phyloP scores from a whole-genome alignment of 2,329 filamentous ascomycete species.

The Orbilia quercus region DNA sequence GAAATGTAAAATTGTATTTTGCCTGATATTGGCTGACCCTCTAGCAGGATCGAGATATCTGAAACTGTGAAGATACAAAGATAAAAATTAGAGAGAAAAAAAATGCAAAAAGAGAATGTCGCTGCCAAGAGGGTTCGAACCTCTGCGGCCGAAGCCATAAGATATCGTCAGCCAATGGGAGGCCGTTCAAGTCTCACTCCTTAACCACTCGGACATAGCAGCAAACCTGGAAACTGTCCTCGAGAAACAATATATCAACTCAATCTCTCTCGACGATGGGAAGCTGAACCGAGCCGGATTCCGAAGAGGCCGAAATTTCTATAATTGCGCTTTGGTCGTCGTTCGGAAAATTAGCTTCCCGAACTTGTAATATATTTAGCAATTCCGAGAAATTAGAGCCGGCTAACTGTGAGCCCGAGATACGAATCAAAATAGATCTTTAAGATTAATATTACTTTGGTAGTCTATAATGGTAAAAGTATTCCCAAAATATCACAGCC shows the following conservation, averaged over 20 bases:
- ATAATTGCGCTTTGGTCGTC: too few species aligned
- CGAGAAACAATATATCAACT: constrained; percentile 1
- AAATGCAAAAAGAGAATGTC: constrained; percentile 38
- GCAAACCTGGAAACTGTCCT: constrained; percentile 30
- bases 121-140: constrained; percentile 57
- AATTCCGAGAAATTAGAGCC: too few species aligned
- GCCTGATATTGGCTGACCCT: not conserved
- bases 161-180: constrained; percentile 31
- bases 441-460: too few species aligned
- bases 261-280: not conserved
- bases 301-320: too few species aligned
- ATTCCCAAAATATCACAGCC: constrained; percentile 30
- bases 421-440: too few species aligned
- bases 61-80: not conserved
- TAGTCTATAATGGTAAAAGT: too few species aligned
- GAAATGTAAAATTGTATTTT: not conserved
- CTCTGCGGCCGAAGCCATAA: constrained; percentile 57
- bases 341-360: too few species aligned
- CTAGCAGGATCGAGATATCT: too few species aligned
- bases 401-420: too few species aligned
- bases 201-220: constrained; percentile 57
- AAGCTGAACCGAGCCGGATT: too few species aligned
- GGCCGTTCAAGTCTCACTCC: constrained; percentile 55
- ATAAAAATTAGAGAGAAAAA: not conserved
- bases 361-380: too few species aligned